Conservation (phyloP, 768 basidiomycete genomes). For the Trametes coccinea region DNA sequence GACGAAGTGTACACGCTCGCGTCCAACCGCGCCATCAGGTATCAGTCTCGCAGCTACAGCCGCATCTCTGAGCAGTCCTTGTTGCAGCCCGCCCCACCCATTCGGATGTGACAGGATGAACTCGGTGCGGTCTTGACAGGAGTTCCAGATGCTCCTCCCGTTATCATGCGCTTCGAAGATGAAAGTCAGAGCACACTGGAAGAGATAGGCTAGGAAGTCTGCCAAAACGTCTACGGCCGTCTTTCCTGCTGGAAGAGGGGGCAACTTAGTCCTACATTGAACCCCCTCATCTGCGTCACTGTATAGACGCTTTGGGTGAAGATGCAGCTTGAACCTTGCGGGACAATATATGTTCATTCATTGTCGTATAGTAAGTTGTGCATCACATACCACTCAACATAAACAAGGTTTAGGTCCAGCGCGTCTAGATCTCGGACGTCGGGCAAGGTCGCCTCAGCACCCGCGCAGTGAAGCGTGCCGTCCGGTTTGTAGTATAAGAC, state of each 20-base stretch:
- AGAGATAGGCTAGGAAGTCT: constrained; percentile 50
- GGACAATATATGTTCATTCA: constrained; percentile 7
- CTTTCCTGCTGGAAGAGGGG: constrained; percentile 43
- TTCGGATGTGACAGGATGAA: constrained; percentile 64
- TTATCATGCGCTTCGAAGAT: constrained; percentile 48
- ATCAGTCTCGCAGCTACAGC: constrained; percentile 54
- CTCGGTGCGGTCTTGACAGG: constrained; percentile 44
- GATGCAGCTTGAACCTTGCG: constrained; percentile 25
- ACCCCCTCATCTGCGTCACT: background rate
- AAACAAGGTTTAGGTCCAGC: background rate
- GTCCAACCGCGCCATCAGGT: constrained; percentile 38
- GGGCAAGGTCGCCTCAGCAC: constrained; percentile 41
- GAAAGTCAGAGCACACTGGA: constrained; percentile 44
- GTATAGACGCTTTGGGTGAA: constrained; percentile 12
- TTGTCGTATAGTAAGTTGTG: background rate
- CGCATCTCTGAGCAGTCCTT: constrained; percentile 55
- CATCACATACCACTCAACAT: constrained; percentile 26
- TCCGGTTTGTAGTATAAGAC: constrained; percentile 46
- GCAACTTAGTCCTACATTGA: background rate
- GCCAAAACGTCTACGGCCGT: constrained; percentile 44
- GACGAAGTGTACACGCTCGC: constrained; percentile 51
- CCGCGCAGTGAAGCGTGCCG: constrained; percentile 42
- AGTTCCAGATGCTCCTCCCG: constrained; percentile 47
- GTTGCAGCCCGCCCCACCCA: constrained; percentile 65
- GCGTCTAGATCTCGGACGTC: constrained; percentile 3